Evolutionary conservation across 192 early-diverging fungal species (phyloP).

Genomic region (Gonapodya sp.): DNA sequence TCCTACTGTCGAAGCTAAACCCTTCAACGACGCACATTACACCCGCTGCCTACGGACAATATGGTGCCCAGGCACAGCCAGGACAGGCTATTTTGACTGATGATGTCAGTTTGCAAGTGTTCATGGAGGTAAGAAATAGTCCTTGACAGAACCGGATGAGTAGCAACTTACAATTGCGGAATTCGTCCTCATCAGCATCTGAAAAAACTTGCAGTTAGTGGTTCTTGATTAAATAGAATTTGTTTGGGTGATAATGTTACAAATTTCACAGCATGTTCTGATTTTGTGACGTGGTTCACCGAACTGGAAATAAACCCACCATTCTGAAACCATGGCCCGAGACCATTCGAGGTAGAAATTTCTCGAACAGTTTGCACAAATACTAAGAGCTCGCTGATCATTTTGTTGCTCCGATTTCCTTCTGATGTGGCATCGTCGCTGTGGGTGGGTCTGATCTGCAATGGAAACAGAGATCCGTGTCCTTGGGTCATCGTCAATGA

Average conservation of each 20-base stretch:
- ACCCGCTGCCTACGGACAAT: conserved; percentile 23
- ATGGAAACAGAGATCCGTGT: neutral
- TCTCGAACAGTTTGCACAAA: neutral
- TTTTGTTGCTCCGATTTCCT: no score
- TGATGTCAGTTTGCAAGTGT: conserved; percentile 95
- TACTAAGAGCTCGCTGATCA: neutral
- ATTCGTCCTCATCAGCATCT: neutral
- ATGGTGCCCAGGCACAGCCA: conserved; percentile 43
- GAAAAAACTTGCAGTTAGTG: neutral
- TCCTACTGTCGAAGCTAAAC: conserved; percentile 95
- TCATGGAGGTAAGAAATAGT: conserved; percentile 55
- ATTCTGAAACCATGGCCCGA: neutral
- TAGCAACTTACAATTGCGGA: no score
- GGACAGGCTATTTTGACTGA: conserved; percentile 96
- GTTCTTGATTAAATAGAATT: neutral
- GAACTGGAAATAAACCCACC: no score
- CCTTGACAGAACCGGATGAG: no score
- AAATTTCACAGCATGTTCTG: no score
- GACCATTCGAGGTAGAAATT: neutral
- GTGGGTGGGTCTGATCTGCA: neutral
- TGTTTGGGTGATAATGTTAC: no score
- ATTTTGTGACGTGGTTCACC: neutral
- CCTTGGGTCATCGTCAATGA: neutral
- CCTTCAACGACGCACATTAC: conserved; percentile 90
- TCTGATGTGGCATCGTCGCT: no score